These are phyloP conservation scores for Neurospora sp. DNA, from an alignment of 495 filamentous ascomycete species.

Conservation along the genomic window DNA sequence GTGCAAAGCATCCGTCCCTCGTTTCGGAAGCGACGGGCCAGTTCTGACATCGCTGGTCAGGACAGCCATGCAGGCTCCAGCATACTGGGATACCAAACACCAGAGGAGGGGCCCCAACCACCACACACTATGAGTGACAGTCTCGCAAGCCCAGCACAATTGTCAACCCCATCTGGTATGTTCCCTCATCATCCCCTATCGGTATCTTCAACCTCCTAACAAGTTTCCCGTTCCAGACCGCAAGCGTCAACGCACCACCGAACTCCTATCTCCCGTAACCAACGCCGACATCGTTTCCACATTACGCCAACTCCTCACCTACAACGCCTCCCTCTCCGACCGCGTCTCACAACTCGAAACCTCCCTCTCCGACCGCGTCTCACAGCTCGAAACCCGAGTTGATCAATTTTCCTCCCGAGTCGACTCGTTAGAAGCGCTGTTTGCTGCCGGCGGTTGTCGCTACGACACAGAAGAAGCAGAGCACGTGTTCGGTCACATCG, in stretches of 20 bases:
- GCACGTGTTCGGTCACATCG: not conserved
- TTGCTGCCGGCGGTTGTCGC: not conserved
- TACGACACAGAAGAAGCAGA: conserved; percentile 4
- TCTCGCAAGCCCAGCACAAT: not conserved
- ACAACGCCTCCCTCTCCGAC: not conserved
- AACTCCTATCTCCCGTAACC: not conserved
- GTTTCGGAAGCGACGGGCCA: not conserved
- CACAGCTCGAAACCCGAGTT: not conserved
- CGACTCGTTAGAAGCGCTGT: not conserved
- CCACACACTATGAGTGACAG: not conserved
- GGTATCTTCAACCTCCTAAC: not conserved
- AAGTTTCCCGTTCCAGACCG: not conserved
- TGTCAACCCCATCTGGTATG: not conserved
- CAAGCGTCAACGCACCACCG: conserved; percentile 3
- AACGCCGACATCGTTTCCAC: not conserved
- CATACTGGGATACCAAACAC: not conserved
- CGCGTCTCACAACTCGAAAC: not conserved
- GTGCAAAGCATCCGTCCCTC: not conserved
- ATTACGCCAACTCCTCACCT: not conserved
- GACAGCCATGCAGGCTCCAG: not conserved
- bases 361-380: not conserved
- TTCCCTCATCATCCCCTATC: not conserved
- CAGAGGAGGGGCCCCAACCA: not conserved
- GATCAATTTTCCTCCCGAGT: not conserved
- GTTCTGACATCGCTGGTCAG: not conserved